Percentiles rank a stretch among this genome's conserved stretches.
Conservation (phyloP, 2,329 filamentous ascomycete genomes). For the Colletotrichum sp. region DNA sequence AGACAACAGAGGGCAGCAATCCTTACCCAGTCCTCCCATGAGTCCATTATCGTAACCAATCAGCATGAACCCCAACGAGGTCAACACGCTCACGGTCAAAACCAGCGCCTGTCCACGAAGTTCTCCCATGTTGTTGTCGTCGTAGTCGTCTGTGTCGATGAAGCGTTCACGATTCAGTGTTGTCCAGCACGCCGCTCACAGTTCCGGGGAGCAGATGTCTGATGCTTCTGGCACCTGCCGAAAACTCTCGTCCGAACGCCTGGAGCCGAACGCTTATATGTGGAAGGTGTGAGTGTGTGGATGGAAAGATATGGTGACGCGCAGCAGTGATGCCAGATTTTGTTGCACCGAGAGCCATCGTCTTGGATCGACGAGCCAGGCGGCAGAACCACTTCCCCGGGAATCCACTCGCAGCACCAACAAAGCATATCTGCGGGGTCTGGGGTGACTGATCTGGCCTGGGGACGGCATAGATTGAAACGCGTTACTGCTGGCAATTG, state of each 20-base stretch:
- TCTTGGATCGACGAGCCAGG: background rate
- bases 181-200: background rate
- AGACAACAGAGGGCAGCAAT: too few relatives aligned
- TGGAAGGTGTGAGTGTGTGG: background rate
- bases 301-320: background rate
- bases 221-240: background rate
- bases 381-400: background rate
- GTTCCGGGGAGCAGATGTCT: background rate
- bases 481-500: background rate
- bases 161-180: background rate
- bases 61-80: constrained; percentile 51
- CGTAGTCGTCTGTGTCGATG: background rate
- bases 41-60: constrained; percentile 54
- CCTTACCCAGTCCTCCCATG: constrained; percentile 41
- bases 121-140: background rate
- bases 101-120: constrained; percentile 40
- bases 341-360: background rate
- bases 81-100: constrained; percentile 46
- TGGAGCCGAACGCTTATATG: background rate
- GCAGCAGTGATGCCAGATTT: background rate
- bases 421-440: background rate
- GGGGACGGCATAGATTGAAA: background rate
- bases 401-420: background rate
- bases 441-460: background rate
- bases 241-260: background rate